Base-by-base conservation (phyloP, 2,329 filamentous ascomycete genomes). In the Ustilaginoidea virens region DNA sequence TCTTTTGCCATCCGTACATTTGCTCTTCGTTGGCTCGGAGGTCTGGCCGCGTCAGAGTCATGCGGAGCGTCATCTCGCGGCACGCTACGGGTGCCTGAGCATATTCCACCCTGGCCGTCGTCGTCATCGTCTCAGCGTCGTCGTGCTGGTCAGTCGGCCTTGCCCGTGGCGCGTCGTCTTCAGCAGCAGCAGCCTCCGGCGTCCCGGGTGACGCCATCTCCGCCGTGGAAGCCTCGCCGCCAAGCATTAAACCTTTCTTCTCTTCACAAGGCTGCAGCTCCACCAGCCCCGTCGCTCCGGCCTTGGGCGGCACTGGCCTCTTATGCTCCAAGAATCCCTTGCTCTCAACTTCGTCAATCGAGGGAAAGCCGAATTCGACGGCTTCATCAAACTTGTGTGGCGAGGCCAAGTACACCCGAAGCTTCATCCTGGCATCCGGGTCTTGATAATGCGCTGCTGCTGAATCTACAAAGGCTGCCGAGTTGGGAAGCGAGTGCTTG, bases 371-470 rank as follows among this genome's bases (percentile, higher is more conserved):
- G 52, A 92, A 94, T 48, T 92, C 81, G 29, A 96, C 70, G 1
- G 82, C 85, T 53, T 96, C 87, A 47, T 96, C 87, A 42, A 96
- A 96, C 48, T 92, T 93, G 40, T 92, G 81, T 1, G 86, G 80
- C 1, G 85, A 92, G 6, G 81, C 80, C 13, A 93, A 68, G 44
- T 86, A 93, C 5, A 82, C 74, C 9, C 85, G 74, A 13, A 96
- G 61, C 53, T 92, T 93, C 42, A 82, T 64, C 19, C 87, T 72
- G 22, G 86, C 82, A 47, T 92, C 81, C 0, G 85, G 83, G 42
- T 94, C 85, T 48, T 83, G 81, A 45, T 93, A 94, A 53, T 93
- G 80, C 21, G 80, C 71, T 4, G 82, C 80, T 19, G 68, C 63
- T 4, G 76, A 66, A 42, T 92, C 82, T 33, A 80, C 69, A 13